Conservation (phyloP, 306 rosid species). For the Pterocarpus macrocarpus region DNA sequence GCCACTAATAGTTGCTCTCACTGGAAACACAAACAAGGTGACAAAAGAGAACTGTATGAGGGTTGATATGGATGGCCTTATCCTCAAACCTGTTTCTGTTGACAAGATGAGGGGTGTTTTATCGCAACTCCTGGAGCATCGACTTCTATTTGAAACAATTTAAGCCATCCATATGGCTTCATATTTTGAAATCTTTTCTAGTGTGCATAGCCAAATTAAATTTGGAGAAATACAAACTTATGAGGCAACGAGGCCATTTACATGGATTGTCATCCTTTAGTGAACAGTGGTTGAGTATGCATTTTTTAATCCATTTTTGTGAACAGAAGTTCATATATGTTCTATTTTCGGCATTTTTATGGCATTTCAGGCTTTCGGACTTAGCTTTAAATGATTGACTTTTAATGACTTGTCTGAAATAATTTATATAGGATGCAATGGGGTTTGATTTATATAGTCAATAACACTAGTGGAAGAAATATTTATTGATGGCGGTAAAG, state of each 20-base stretch:
- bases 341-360: constrained; percentile 37
- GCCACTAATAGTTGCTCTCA: constrained; percentile 82
- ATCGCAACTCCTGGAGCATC: constrained; percentile 76
- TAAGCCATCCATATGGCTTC: constrained; percentile 42
- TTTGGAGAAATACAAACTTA: constrained; percentile 43
- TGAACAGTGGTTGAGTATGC: constrained; percentile 31
- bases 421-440: too few relatives aligned
- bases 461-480: too few relatives aligned
- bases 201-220: constrained; percentile 49
- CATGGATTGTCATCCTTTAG: constrained; percentile 24
- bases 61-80: constrained; percentile 84
- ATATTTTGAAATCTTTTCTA: constrained; percentile 16
- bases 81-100: constrained; percentile 85
- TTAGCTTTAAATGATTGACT: too few relatives aligned
- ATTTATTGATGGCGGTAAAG: too few relatives aligned
- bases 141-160: constrained; percentile 72
- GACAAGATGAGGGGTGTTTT: constrained; percentile 88
- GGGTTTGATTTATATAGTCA: too few relatives aligned
- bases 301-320: constrained; percentile 43
- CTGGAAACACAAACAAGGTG: constrained; percentile 75
- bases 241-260: constrained; percentile 45
- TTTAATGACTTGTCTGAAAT: too few relatives aligned
- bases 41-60: constrained; percentile 84
- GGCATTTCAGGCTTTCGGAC: constrained; percentile 16
- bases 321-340: constrained; percentile 11